Evolutionary conservation across 2,329 filamentous ascomycete species (phyloP).

Genomic region (Phialophora tarda): DNA sequence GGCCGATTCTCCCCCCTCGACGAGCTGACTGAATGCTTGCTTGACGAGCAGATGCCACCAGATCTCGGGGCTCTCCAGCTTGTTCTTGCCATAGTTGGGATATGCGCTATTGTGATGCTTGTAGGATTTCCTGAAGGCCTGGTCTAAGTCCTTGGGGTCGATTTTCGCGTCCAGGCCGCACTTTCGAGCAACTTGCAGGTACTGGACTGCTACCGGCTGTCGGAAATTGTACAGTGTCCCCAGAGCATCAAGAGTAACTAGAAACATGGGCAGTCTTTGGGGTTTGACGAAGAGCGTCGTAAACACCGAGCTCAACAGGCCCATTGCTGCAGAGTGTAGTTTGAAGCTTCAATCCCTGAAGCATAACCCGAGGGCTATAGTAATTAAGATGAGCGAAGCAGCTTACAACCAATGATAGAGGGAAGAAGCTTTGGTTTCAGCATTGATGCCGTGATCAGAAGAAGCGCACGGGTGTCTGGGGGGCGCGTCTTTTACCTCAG

Average conservation of each 20-base stretch:
- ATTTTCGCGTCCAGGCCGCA: conserved; percentile 43
- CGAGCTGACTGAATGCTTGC: conserved; percentile 44
- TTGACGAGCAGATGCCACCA: conserved; percentile 55
- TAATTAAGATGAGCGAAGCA: not conserved
- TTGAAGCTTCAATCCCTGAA: not conserved
- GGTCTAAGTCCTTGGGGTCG: conserved; percentile 38
- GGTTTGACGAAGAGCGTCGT: not conserved
- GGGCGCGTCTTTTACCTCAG: not conserved
- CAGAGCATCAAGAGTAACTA: conserved; percentile 55
- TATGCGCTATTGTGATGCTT: conserved; percentile 43
- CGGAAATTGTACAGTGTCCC: conserved; percentile 53
- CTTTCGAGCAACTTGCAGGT: conserved; percentile 47
- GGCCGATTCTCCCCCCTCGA: conserved; percentile 27
- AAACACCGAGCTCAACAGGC: conserved; percentile 18
- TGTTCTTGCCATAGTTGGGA: conserved; percentile 53
- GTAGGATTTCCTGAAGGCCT: conserved; percentile 48
- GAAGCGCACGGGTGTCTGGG: not conserved
- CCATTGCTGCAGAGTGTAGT: conserved; percentile 8
- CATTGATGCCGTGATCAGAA: conserved; percentile 18
- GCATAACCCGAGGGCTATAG: not conserved
- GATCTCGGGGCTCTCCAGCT: conserved; percentile 46
- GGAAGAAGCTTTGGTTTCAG: not conserved
- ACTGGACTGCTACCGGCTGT: conserved; percentile 48
- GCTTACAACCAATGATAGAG: not conserved
- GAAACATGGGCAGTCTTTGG: conserved; percentile 38